A percentile compares a stretch with the other conserved stretches of the same genome.
Conservation (phyloP, 2,329 filamentous ascomycete species). For the Didymella pinodella region DNA sequence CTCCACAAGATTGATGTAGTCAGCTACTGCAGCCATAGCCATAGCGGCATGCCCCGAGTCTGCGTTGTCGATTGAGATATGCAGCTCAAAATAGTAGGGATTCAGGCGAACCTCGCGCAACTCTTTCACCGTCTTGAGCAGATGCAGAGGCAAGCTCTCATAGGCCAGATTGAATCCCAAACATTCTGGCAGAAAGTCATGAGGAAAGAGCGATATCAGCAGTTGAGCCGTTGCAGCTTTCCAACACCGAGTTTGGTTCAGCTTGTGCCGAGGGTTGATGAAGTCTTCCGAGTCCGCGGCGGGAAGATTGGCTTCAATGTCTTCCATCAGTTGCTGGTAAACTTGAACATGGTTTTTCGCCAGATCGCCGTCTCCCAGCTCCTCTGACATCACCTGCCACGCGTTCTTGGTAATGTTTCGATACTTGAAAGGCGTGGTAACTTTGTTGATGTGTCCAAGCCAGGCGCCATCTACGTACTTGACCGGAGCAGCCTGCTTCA, state of each 20-base stretch:
- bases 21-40: slow-evolving; percentile 49
- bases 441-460: slow-evolving; percentile 57
- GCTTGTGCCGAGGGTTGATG: slow-evolving; percentile 32
- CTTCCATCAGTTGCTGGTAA: slow-evolving; percentile 46
- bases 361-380: slow-evolving; percentile 60
- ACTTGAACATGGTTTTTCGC: slow-evolving; percentile 57
- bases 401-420: slow-evolving; percentile 53
- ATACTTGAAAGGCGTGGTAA: slow-evolving; percentile 54
- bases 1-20: slow-evolving; percentile 50
- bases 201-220: slow-evolving; percentile 58
- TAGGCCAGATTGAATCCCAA: slow-evolving; percentile 62
- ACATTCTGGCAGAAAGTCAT: slow-evolving; percentile 61
- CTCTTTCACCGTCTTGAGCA: slow-evolving; percentile 54
- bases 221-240: slow-evolving; percentile 57
- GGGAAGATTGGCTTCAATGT: slow-evolving; percentile 45
- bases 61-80: slow-evolving; percentile 61
- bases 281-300: slow-evolving; percentile 44
- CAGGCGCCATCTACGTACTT: slow-evolving; percentile 61
- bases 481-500: slow-evolving; percentile 53
- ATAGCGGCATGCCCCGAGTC: slow-evolving; percentile 60
- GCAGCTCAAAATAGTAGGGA: slow-evolving; percentile 60
- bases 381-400: slow-evolving; percentile 61
- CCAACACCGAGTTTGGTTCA: slow-evolving; percentile 49
- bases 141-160: slow-evolving; percentile 54
- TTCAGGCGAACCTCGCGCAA: slow-evolving; percentile 55